Evolutionary conservation across 2,329 filamentous ascomycete species (phyloP).

Genomic region (Diaporthe caulivora): DNA sequence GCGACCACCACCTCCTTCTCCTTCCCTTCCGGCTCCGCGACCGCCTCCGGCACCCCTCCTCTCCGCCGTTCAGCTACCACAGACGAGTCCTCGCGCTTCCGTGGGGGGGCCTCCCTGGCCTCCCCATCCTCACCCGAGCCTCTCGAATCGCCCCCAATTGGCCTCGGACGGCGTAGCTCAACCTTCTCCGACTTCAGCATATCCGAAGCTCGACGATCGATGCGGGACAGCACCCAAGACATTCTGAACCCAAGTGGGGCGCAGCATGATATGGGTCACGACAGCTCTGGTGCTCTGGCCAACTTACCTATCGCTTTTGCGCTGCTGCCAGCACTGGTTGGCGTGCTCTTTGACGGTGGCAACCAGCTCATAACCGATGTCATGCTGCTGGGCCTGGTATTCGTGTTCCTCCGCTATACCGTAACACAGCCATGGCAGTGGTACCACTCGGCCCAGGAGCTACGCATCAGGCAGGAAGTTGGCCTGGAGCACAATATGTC

Average conservation of each 20-base stretch:
- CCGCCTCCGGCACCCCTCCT: constrained; percentile 11
- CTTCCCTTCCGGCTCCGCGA: constrained; percentile 6
- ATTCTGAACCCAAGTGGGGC: constrained; percentile 68
- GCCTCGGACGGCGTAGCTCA: constrained; percentile 75
- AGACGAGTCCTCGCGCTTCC: constrained; percentile 48
- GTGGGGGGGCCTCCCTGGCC: constrained; percentile 42
- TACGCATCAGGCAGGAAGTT: constrained; percentile 66
- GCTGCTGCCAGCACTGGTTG: constrained; percentile 86
- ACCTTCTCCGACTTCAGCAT: constrained; percentile 82
- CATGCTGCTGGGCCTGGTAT: constrained; percentile 82
- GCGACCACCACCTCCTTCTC: constrained; percentile 31
- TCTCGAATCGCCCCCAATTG: constrained; percentile 44
- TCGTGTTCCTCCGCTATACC: constrained; percentile 92
- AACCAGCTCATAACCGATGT: constrained; percentile 87
- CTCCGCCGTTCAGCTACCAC: constrained; percentile 57
- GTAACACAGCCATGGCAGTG: constrained; percentile 90
- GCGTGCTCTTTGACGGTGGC: constrained; percentile 87
- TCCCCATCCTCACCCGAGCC: constrained; percentile 44
- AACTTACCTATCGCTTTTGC: constrained; percentile 86
- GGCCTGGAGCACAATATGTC: constrained; percentile 55
- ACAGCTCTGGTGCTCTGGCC: constrained; percentile 76
- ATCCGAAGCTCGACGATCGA: constrained; percentile 73
- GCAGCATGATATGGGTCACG: constrained; percentile 54
- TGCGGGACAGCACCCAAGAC: constrained; percentile 75
- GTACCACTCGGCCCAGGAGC: constrained; percentile 78